Conservation (phyloP, 805 yeast species). For the Kluyveromyces wickerhamii region DNA sequence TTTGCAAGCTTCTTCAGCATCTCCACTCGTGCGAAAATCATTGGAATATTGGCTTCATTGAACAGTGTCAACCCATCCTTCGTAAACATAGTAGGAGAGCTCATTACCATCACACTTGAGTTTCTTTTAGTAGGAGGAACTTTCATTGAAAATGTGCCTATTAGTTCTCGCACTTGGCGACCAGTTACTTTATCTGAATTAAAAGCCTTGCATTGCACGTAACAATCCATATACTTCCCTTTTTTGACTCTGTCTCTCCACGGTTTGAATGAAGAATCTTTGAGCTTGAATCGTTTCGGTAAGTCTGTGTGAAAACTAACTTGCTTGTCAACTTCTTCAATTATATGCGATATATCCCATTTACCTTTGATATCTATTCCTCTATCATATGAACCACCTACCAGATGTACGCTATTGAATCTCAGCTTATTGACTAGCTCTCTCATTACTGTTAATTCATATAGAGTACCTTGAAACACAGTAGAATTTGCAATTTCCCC, state of each 20-base stretch:
- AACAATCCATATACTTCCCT: slow-evolving; percentile 13
- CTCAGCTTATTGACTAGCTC: slow-evolving; percentile 23
- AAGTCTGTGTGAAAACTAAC: slow-evolving; percentile 5
- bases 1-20: slow-evolving; percentile 14
- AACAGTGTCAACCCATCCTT: slow-evolving; percentile 24
- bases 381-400: slow-evolving; percentile 30
- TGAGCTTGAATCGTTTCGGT: slow-evolving; percentile 15
- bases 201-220: slow-evolving; percentile 30
- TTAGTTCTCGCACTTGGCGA: slow-evolving; percentile 26
- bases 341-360: slow-evolving; percentile 19
- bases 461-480: slow-evolving; percentile 29
- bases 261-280: slow-evolving; percentile 17
- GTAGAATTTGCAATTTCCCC: slow-evolving; percentile 19
- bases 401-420: slow-evolving; percentile 16
- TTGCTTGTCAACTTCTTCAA: slow-evolving; percentile 7
- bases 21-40: slow-evolving; percentile 24
- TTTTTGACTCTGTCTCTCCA: slow-evolving; percentile 11
- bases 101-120: slow-evolving; percentile 22
- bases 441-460: slow-evolving; percentile 27
- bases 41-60: slow-evolving; percentile 22
- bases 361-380: slow-evolving; percentile 28
- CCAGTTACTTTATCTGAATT: slow-evolving; percentile 23
- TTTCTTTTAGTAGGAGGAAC: slow-evolving; percentile 14
- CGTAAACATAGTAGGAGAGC: slow-evolving; percentile 28
- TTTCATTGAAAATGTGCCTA: slow-evolving; percentile 24